Percentiles rank a stretch among this genome's conserved stretches.
Conservation (phyloP, 2,329 filamentous ascomycete species). For the Colletotrichum nymphaeae region DNA sequence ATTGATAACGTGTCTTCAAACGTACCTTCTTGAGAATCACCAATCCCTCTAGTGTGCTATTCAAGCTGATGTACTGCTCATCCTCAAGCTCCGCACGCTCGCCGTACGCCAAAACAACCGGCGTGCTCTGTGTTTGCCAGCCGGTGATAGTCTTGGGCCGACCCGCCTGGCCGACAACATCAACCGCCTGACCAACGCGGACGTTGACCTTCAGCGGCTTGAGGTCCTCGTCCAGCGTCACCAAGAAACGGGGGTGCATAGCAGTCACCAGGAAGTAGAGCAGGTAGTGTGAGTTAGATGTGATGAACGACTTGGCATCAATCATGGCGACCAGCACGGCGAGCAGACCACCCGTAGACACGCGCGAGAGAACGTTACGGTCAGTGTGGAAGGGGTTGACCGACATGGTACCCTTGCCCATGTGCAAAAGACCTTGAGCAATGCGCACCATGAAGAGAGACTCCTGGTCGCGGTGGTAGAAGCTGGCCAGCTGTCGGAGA, state of each 20-base stretch:
- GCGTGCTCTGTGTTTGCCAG: slow-evolving; percentile 99
- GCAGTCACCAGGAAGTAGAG: slow-evolving; percentile 97
- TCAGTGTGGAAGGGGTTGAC: slow-evolving; percentile 99
- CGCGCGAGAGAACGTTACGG: slow-evolving; percentile 91
- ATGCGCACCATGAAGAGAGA: slow-evolving; percentile 99
- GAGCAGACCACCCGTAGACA: slow-evolving; percentile 88
- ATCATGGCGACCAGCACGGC: slow-evolving; percentile 94
- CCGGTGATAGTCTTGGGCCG: slow-evolving; percentile 98
- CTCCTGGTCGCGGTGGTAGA: slow-evolving; percentile 97
- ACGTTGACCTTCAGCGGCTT: slow-evolving; percentile 96
- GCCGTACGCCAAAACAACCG: slow-evolving; percentile 91
- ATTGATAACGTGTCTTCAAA: not conserved
- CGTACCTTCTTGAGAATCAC: slow-evolving; percentile 97
- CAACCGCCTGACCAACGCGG: slow-evolving; percentile 95
- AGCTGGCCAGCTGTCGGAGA: slow-evolving; percentile 92
- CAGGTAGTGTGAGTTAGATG: slow-evolving; percentile 82
- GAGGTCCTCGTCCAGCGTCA: slow-evolving; percentile 94
- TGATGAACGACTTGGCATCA: slow-evolving; percentile 88
- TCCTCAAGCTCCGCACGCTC: slow-evolving; percentile 97
- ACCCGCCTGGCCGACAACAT: slow-evolving; percentile 96
- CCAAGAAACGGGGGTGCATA: slow-evolving; percentile 96
- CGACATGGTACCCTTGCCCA: slow-evolving; percentile 98
- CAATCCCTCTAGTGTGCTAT: slow-evolving; percentile 90
- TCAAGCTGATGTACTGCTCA: slow-evolving; percentile 94
- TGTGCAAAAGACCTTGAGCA: slow-evolving; percentile 95